Evolutionary conservation across 176 grass and related monocot species (phyloP), one percentile per base, ranked within the genome.

Genomic region (Carex kokanica): DNA sequence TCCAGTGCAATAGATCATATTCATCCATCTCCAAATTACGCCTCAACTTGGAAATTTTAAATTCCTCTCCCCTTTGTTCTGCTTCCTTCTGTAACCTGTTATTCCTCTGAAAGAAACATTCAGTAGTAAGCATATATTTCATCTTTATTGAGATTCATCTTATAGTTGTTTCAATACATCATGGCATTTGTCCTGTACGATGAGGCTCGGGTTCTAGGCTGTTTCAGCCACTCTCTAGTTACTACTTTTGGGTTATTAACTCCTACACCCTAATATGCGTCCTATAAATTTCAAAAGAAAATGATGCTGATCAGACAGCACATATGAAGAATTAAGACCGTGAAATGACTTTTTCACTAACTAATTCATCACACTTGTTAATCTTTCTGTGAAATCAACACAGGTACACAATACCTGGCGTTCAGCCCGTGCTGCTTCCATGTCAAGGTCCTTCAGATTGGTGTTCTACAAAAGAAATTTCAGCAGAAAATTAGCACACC

Each of bases 1-100:
- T 83, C 95, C 95, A 98, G 17, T 95, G 95, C 86, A 98, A 79
- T 58, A 94, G 70, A 86, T 98, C 95, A 55, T 98, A 95, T 82
- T 93, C 87, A 79, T 98, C 95, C 95, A 98, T 98, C 66, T 98
- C 90, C 74, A 77, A 72, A 78, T 95, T 94, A 21, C 91, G 84
- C 45, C 84, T 86, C 52, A 93, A 24, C 84, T 93, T 94, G 0
- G 15, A 29, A 73, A 90, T 60, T 87, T 90, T 88, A 64, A 90
- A 95, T 57, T 94, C 85, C 81, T 93, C 91, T 83, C 92, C 95
- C 81, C 86, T 90, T 71, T 91, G 87, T 62, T 86, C 80, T 61
- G 92, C 91, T 85, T 95, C 86, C 45, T 86, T 88, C 85, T 90
- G 90, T 23, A 95, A 84, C 61, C 81, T 86, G 21, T 89, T 98